Evolutionary conservation across 345 rosid species (phyloP), one percentile per base, ranked within the genome.

Genomic region (Raphanus raphanistrum): DNA sequence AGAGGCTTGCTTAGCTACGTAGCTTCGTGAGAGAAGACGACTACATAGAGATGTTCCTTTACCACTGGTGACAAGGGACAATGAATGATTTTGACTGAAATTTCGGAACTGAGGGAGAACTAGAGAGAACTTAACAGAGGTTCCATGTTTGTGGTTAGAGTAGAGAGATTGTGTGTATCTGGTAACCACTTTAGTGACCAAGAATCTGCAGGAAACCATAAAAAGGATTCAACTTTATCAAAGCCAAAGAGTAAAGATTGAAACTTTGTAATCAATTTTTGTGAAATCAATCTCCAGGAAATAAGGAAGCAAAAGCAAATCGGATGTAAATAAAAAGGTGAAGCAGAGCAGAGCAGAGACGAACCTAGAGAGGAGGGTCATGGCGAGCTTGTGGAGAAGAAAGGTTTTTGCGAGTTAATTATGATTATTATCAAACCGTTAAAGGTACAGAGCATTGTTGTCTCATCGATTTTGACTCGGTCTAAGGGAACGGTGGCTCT

Each of bases 151-250:
- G 57, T 69, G 84, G 26, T 68, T 80, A 21, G 77, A 52, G 68
- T 81, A 13, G 17, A 88, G 36, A 12, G 84, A 35, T 32, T 71
- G 66, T 71, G 65, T 58, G 54, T 71, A 84, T 81, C 83, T 84
- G 70, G 77, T 83, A 78, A 89, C 38, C 38, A 76, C 82, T 63
- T 79, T 83, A 76, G 82, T 61, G 12, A 74, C 77, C 84, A 95
- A 72, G 84, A 84, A 71, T 52, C 99, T 95, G 89, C 88, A 87
- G 5, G 7, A 65, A 31, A 4, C 29, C 15, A 45, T 21, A 54
- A 54, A 36, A 35, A 21, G 38, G 27, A 35, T 26, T 38, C 11
- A 57, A 25, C 41, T 45, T 27, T 57, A 79, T 68, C 38, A 79
- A 79, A 50, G 45, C 10, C 12, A 65, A 45, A 26, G 33, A 66